Evolutionary conservation across 2,329 filamentous ascomycete species (phyloP).

Genomic region (Fusarium burgessii): DNA sequence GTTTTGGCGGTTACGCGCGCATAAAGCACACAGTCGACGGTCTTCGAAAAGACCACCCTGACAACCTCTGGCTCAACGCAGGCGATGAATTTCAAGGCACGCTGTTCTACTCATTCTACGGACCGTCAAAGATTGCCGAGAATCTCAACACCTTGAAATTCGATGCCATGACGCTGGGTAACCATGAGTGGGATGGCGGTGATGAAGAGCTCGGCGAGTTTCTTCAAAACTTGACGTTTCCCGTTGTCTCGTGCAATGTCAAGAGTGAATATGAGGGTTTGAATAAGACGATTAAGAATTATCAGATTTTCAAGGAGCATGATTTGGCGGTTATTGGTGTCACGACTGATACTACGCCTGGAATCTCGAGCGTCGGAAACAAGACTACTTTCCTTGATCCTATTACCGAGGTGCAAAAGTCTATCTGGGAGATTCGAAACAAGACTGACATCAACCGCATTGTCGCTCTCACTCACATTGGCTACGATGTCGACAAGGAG

Average conservation of each 20-base stretch:
- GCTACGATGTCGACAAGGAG: conserved; percentile 72
- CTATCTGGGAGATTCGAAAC: conserved; percentile 70
- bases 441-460: conserved; percentile 74
- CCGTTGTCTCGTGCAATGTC: conserved; percentile 73
- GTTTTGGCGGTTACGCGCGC: conserved; percentile 73
- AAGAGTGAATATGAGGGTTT: conserved; percentile 69
- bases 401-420: conserved; percentile 68
- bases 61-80: conserved; percentile 72
- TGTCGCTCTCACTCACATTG: conserved; percentile 75
- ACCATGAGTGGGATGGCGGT: conserved; percentile 75
- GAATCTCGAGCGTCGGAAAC: conserved; percentile 68
- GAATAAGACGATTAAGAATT: conserved; percentile 73
- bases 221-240: conserved; percentile 72
- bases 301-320: conserved; percentile 72
- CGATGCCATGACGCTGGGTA: conserved; percentile 75
- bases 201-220: conserved; percentile 73
- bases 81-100: conserved; percentile 79
- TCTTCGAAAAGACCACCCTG: conserved; percentile 67
- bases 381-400: conserved; percentile 70
- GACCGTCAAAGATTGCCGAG: conserved; percentile 75
- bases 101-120: conserved; percentile 75
- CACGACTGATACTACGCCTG: conserved; percentile 69
- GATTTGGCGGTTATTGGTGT: conserved; percentile 73
- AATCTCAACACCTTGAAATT: conserved; percentile 74
- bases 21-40: conserved; percentile 71